These are phyloP conservation scores for Neonectria faginata DNA, from an alignment of 2,329 filamentous ascomycete species.

Conservation along the genomic window DNA sequence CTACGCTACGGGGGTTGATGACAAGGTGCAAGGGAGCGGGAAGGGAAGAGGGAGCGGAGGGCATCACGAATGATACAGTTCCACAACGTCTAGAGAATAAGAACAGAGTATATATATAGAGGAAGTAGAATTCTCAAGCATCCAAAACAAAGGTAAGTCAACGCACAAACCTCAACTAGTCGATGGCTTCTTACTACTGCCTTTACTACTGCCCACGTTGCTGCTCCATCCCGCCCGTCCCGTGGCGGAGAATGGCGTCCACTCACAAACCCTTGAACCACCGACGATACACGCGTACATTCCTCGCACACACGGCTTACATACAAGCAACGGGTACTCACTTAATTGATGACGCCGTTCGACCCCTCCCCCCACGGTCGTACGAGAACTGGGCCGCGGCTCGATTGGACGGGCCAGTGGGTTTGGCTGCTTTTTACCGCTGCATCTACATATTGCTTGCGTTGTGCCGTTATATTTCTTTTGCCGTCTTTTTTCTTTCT, in stretches of 20 bases:
- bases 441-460: slow-evolving; percentile 4
- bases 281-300: not conserved
- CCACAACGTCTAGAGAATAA: not conserved
- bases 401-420: not conserved
- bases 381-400: not conserved
- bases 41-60: not conserved
- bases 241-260: not conserved
- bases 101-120: too few relatives aligned
- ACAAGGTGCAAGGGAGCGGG: too few relatives aligned
- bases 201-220: too few relatives aligned
- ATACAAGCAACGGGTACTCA: not conserved
- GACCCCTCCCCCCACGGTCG: not conserved
- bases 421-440: not conserved
- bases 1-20: not conserved
- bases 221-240: too few relatives aligned
- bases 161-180: too few relatives aligned
- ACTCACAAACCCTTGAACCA: slow-evolving; percentile 5
- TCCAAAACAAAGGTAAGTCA: too few relatives aligned
- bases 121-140: too few relatives aligned
- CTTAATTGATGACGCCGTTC: not conserved
- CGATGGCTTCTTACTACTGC: too few relatives aligned
- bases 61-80: not conserved
- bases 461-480: not conserved
- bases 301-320: not conserved
- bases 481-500: not conserved